Conservation (phyloP, 129 eudicot species). For the Oenanthe sinensis region DNA sequence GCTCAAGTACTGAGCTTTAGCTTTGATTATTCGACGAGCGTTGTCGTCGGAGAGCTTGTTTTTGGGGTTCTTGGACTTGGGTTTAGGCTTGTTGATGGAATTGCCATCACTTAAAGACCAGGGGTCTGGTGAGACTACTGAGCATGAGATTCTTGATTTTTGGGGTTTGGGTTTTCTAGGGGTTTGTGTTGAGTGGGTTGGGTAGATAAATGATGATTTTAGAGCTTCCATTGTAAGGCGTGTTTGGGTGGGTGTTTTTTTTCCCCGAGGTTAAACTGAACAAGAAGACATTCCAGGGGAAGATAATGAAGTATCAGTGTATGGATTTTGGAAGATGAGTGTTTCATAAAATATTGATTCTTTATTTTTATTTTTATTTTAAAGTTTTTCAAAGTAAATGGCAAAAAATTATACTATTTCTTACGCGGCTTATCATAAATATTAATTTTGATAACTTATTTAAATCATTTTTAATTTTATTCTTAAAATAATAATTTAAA, state of each 20-base stretch:
- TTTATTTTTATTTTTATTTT: no score
- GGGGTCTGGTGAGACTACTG: constrained; percentile 60
- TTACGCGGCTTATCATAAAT: no score
- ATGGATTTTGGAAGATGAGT: neutral
- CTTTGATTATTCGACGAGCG: constrained; percentile 81
- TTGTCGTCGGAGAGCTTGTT: constrained; percentile 78
- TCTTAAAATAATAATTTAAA: no score
- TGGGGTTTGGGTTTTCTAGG: constrained; percentile 16
- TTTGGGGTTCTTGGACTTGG: constrained; percentile 69
- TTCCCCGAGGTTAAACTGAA: neutral
- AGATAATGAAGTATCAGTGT: neutral
- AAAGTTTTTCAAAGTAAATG: no score
- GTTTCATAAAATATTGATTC: no score
- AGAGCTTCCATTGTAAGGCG: constrained; percentile 37
- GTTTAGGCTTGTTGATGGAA: constrained; percentile 51
- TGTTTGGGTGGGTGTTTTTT: neutral
- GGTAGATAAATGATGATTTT: constrained; percentile 41
- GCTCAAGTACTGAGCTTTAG: constrained; percentile 64
- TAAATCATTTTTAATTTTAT: no score
- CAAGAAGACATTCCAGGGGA: neutral
- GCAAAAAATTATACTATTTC: no score
- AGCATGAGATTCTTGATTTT: constrained; percentile 21
- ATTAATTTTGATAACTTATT: no score
- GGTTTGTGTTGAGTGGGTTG: constrained; percentile 21
- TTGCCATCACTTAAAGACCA: constrained; percentile 85